Conservation (phyloP, 495 filamentous ascomycete genomes). For the Talaromyces wortmannii region DNA sequence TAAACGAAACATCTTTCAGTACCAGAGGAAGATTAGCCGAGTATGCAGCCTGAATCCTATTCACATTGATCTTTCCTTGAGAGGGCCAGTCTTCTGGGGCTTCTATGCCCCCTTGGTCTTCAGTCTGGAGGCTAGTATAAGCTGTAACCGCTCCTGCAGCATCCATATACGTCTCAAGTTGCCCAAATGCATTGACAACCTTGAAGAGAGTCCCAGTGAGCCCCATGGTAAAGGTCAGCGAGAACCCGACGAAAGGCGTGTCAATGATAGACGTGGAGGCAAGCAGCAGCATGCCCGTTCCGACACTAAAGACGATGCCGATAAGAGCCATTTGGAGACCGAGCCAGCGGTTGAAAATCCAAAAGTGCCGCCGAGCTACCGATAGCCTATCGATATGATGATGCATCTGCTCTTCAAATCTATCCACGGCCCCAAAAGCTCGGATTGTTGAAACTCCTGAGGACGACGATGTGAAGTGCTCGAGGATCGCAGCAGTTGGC, state of each 20-base stretch:
- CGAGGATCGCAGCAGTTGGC: conserved; percentile 64
- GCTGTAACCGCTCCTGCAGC: conserved; percentile 60
- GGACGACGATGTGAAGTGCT: conserved; percentile 59
- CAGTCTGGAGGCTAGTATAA: conserved; percentile 52
- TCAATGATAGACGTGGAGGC: conserved; percentile 39
- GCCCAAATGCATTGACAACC: conserved; percentile 55
- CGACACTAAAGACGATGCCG: conserved; percentile 53
- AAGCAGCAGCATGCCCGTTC: conserved; percentile 46
- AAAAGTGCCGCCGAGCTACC: conserved; percentile 54
- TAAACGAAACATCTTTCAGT: conserved; percentile 59
- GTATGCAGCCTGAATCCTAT: conserved; percentile 55
- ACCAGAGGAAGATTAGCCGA: conserved; percentile 7
- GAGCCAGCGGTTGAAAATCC: conserved; percentile 65
- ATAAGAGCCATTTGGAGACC: conserved; percentile 55
- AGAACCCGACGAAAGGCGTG: conserved; percentile 59
- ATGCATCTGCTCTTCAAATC: conserved; percentile 58
- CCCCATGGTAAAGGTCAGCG: conserved; percentile 56
- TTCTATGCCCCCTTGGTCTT: conserved; percentile 49
- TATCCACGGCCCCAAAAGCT: conserved; percentile 53
- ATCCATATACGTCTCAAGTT: conserved; percentile 64
- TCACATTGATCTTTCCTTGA: conserved; percentile 68
- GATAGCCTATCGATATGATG: conserved; percentile 51
- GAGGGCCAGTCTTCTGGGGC: conserved; percentile 68
- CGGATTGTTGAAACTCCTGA: conserved; percentile 63
- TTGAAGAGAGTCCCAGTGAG: conserved; percentile 49